A percentile compares a stretch with the other conserved stretches of the same genome.
Evolutionary conservation across 1,284 basidiomycete genomes (phyloP).

Genomic region (Trichosporon sp.): DNA sequence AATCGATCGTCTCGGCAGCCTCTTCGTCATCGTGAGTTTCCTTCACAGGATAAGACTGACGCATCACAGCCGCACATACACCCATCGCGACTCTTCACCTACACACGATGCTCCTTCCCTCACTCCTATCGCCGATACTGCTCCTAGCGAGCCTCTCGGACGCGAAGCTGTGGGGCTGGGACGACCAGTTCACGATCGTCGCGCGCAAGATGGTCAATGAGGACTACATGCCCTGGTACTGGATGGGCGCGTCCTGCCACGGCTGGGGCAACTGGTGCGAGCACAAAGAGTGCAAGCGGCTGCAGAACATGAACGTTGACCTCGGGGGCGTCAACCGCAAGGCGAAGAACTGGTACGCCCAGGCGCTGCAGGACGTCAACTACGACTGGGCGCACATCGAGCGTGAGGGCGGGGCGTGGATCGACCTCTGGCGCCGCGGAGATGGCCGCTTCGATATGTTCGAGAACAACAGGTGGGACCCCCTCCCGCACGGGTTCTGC

Average conservation of each 20-base stretch:
- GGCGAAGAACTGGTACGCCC: background rate
- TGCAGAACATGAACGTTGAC: background rate
- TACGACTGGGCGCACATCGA: background rate
- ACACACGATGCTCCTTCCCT: background rate
- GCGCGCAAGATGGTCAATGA: background rate
- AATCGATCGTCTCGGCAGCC: background rate
- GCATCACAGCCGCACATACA: background rate
- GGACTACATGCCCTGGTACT: background rate
- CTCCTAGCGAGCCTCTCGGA: background rate
- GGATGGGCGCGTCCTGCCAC: background rate
- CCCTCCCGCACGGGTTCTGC: background rate
- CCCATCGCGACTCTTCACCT: background rate
- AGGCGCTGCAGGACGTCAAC: background rate
- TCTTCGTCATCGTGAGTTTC: background rate
- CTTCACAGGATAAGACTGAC: background rate
- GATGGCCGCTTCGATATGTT: background rate
- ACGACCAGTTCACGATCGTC: background rate
- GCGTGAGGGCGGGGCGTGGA: background rate
- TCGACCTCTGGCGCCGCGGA: slow-evolving; percentile 3
- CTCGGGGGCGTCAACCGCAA: background rate
- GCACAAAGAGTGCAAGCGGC: background rate
- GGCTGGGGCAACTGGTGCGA: slow-evolving; percentile 11
- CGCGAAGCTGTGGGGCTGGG: slow-evolving; percentile 1
- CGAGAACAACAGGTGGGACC: background rate
- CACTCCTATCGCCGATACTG: background rate